phyloP scores from a whole-genome alignment of 495 filamentous ascomycete species.

The Extremus antarcticus region DNA sequence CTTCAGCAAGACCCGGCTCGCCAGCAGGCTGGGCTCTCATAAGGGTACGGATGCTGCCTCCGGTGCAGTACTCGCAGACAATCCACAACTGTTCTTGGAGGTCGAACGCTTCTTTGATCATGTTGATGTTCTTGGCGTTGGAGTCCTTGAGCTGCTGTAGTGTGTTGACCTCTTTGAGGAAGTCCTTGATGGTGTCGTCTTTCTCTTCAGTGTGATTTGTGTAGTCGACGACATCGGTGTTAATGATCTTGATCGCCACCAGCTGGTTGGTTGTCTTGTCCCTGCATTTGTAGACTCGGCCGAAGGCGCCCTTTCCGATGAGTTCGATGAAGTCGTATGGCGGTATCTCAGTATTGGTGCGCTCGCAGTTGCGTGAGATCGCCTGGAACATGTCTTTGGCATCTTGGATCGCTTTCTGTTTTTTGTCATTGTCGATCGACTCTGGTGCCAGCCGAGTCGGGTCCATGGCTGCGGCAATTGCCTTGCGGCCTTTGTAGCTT shows the following conservation, averaged over 20 bases:
- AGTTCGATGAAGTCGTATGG: slow-evolving; percentile 77
- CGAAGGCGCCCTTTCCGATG: slow-evolving; percentile 92
- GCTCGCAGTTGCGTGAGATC: slow-evolving; percentile 22
- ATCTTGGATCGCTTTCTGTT: slow-evolving; percentile 79
- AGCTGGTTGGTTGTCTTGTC: slow-evolving; percentile 5
- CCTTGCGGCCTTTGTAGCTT: background rate
- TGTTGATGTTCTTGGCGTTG: slow-evolving; percentile 82
- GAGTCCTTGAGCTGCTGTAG: slow-evolving; percentile 74
- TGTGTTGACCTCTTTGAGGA: slow-evolving; percentile 79
- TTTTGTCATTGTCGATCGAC: slow-evolving; percentile 14
- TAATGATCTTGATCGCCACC: slow-evolving; percentile 90
- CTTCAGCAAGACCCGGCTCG: slow-evolving; percentile 55
- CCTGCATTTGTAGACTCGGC: slow-evolving; percentile 80
- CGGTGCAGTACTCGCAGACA: slow-evolving; percentile 89
- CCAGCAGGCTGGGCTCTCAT: slow-evolving; percentile 35
- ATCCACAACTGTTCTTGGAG: slow-evolving; percentile 89
- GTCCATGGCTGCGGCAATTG: slow-evolving; percentile 15
- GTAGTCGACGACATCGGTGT: slow-evolving; percentile 81
- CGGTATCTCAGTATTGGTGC: slow-evolving; percentile 27
- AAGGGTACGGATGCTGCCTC: slow-evolving; percentile 87
- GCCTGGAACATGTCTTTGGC: slow-evolving; percentile 80
- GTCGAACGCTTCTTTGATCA: slow-evolving; percentile 74
- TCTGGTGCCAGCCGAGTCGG: slow-evolving; percentile 11
- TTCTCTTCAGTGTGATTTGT: slow-evolving; percentile 55
- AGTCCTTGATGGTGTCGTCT: slow-evolving; percentile 69